Evolutionary conservation across 441 rosid genomes (phyloP).

Genomic region (Bruguiera hainesii): DNA sequence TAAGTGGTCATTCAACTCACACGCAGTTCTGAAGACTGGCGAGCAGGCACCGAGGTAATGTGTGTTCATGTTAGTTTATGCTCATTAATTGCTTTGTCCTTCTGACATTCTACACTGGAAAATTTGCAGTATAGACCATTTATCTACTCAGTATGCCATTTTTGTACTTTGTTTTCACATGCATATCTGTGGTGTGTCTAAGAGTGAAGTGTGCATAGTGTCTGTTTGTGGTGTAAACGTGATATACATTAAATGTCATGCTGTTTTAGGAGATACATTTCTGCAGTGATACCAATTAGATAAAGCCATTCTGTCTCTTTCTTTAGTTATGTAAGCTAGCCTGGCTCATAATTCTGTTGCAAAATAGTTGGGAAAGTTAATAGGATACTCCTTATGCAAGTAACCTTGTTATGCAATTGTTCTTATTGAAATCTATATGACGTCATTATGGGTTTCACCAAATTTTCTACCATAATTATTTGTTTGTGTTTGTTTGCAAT

Average conservation of each 20-base stretch:
- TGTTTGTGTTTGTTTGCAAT: too few relatives aligned
- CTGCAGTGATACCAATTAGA: not conserved
- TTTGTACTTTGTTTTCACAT: not conserved
- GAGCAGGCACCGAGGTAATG: slow-evolving; percentile 87
- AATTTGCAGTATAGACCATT: not conserved
- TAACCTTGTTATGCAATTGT: too few relatives aligned
- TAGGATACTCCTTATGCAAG: too few relatives aligned
- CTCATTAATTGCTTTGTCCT: not conserved
- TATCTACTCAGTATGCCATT: not conserved
- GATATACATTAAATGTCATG: too few relatives aligned
- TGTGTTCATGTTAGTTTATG: not conserved
- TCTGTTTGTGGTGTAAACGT: too few relatives aligned
- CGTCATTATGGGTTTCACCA: too few relatives aligned
- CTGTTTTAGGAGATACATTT: too few relatives aligned
- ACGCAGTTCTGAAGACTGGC: slow-evolving; percentile 67
- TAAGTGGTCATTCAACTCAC: slow-evolving; percentile 87
- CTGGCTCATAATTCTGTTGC: too few relatives aligned
- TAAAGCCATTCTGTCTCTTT: not conserved
- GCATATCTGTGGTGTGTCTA: not conserved
- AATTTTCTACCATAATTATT: too few relatives aligned
- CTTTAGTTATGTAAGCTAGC: not conserved
- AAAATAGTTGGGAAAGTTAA: too few relatives aligned
- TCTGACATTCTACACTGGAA: not conserved
- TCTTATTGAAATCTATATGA: too few relatives aligned
- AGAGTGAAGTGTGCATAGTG: too few relatives aligned